Conservation (phyloP, 352 stramenopile species). For the Pythium utonaiense region DNA sequence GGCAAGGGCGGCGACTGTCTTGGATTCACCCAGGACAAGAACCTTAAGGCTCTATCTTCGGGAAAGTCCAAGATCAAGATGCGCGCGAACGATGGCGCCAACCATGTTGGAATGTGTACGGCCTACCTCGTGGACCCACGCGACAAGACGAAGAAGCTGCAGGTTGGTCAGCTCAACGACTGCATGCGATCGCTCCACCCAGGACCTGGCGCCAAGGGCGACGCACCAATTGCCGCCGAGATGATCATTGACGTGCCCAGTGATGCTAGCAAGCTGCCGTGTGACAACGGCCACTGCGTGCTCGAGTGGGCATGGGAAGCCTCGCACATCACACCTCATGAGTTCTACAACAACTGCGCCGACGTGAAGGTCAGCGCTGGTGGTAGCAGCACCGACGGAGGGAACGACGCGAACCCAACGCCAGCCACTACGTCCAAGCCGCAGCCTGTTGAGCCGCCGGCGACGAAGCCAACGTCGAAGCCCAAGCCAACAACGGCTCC, state of each 20-base stretch:
- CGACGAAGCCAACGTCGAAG: not conserved
- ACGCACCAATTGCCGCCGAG: conserved; percentile 19
- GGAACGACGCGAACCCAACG: not conserved
- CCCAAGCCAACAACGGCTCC: not conserved
- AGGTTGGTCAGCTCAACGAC: conserved; percentile 20
- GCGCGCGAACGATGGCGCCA: conserved; percentile 24
- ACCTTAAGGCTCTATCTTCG: conserved; percentile 12
- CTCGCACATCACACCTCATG: conserved; percentile 17
- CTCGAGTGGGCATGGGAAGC: conserved; percentile 23
- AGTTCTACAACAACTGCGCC: conserved; percentile 27
- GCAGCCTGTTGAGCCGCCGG: not conserved
- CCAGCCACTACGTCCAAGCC: not conserved
- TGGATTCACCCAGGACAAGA: conserved; percentile 16
- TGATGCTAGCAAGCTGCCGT: conserved; percentile 17
- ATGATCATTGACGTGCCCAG: conserved; percentile 24
- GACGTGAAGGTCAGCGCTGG: conserved; percentile 17
- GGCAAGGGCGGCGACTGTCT: conserved; percentile 23
- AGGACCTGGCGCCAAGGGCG: conserved; percentile 16
- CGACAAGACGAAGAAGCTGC: conserved; percentile 19
- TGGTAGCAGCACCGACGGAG: not conserved
- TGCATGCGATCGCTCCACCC: conserved; percentile 26
- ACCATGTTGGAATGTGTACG: conserved; percentile 18
- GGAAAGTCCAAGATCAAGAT: conserved; percentile 25
- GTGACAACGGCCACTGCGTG: conserved; percentile 25
- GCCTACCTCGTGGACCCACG: conserved; percentile 18